These are phyloP conservation scores for Kregervanrija pseudodelftensis DNA, from an alignment of 805 yeast genomes.

Conservation along the genomic window DNA sequence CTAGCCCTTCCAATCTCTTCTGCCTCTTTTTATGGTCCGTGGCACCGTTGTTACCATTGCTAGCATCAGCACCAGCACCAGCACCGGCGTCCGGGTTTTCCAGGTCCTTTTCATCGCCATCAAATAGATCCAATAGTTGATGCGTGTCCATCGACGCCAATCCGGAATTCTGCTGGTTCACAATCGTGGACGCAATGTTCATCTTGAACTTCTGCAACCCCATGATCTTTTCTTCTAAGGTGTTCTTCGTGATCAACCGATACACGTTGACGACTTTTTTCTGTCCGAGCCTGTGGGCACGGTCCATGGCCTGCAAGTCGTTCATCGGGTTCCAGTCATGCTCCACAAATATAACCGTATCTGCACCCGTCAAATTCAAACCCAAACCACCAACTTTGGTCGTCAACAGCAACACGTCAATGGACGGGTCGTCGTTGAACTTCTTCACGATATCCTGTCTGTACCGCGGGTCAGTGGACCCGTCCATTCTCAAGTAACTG, in stretches of 20 bases:
- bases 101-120: slow-evolving; percentile 47
- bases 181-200: slow-evolving; percentile 94
- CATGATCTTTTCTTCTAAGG: slow-evolving; percentile 96
- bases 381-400: slow-evolving; percentile 99
- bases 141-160: slow-evolving; percentile 94
- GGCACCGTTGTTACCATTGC: slow-evolving; percentile 2
- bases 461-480: slow-evolving; percentile 85
- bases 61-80: slow-evolving; percentile 21
- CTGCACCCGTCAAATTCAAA: slow-evolving; percentile 94
- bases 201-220: slow-evolving; percentile 95
- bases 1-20: slow-evolving; percentile 14
- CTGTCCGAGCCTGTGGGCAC: slow-evolving; percentile 97
- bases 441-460: slow-evolving; percentile 87
- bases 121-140: slow-evolving; percentile 84
- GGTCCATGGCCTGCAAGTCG: slow-evolving; percentile 98
- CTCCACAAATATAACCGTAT: slow-evolving; percentile 97
- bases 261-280: slow-evolving; percentile 97
- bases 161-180: slow-evolving; percentile 96
- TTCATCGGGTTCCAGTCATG: slow-evolving; percentile 99
- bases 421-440: slow-evolving; percentile 94
- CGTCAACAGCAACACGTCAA: slow-evolving; percentile 83
- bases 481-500: slow-evolving; percentile 90
- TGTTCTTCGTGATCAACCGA: slow-evolving; percentile 84
- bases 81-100: slow-evolving; percentile 25
- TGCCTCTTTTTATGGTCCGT: slow-evolving; percentile 26